Evolutionary conservation across 2,329 filamentous ascomycete genomes (phyloP).

Genomic region (Thelonectria olida): DNA sequence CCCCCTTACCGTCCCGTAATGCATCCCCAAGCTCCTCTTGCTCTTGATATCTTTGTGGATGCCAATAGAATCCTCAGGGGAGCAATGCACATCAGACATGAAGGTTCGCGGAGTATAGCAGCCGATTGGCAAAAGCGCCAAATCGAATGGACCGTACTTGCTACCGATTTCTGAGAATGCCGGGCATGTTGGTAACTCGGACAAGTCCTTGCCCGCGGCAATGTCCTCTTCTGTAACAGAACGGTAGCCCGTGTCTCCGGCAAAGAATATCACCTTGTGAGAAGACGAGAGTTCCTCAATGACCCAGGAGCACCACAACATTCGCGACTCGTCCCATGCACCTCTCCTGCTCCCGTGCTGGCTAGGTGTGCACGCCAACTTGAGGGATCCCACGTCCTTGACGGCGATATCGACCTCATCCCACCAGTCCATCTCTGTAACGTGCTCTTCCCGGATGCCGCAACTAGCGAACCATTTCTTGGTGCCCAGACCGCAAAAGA

Average conservation of each 20-base stretch:
- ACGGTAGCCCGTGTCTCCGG: constrained; percentile 85
- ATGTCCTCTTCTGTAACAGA: constrained; percentile 72
- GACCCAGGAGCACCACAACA: constrained; percentile 87
- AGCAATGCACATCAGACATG: constrained; percentile 80
- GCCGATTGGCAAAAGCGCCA: constrained; percentile 87
- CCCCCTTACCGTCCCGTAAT: constrained; percentile 84
- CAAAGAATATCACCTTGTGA: constrained; percentile 80
- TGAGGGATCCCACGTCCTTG: not conserved
- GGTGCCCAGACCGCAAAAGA: constrained; percentile 4
- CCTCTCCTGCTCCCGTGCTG: constrained; percentile 78
- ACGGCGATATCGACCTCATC: constrained; percentile 75
- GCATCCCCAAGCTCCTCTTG: constrained; percentile 79
- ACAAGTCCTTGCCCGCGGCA: constrained; percentile 67
- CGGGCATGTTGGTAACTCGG: constrained; percentile 74
- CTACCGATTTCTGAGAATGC: constrained; percentile 82
- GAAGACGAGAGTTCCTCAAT: constrained; percentile 65
- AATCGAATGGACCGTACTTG: constrained; percentile 80
- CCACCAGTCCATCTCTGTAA: constrained; percentile 93
- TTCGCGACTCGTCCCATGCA: constrained; percentile 71
- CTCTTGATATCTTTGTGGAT: constrained; percentile 85
- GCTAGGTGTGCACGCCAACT: constrained; percentile 58
- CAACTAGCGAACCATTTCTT: constrained; percentile 50
- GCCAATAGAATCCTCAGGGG: constrained; percentile 82
- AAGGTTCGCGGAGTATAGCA: constrained; percentile 77
- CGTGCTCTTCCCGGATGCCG: constrained; percentile 73